These are phyloP conservation scores for Cordyceps javanica DNA, from an alignment of 2,329 filamentous ascomycete species.

Conservation along the genomic window DNA sequence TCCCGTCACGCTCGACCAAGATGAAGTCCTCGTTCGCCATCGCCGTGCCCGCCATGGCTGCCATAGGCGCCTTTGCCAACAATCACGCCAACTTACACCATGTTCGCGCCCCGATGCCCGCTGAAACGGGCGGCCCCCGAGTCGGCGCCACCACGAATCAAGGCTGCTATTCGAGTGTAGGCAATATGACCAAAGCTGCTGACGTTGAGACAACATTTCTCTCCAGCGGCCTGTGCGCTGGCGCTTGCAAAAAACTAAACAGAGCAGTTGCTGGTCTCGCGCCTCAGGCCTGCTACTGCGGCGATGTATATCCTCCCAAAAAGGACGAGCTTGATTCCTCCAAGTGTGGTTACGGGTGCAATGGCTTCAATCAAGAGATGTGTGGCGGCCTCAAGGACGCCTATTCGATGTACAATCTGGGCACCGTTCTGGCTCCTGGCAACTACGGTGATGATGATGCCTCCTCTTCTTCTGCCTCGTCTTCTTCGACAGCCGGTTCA, in stretches of 20 bases:
- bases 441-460: slow-evolving; percentile 23
- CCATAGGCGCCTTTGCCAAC: slow-evolving; percentile 19
- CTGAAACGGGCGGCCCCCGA: slow-evolving; percentile 31
- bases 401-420: slow-evolving; percentile 47
- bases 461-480: slow-evolving; percentile 17
- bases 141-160: slow-evolving; percentile 36
- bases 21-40: slow-evolving; percentile 9
- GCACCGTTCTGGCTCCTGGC: slow-evolving; percentile 35
- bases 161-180: slow-evolving; percentile 44
- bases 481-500: slow-evolving; percentile 21
- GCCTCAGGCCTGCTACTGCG: slow-evolving; percentile 66
- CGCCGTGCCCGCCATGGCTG: slow-evolving; percentile 24
- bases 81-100: slow-evolving; percentile 8
- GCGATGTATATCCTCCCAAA: slow-evolving; percentile 57
- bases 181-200: slow-evolving; percentile 31
- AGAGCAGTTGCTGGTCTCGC: slow-evolving; percentile 57
- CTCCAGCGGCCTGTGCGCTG: slow-evolving; percentile 36
- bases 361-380: slow-evolving; percentile 52
- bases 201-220: slow-evolving; percentile 18
- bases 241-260: slow-evolving; percentile 35
- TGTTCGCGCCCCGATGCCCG: slow-evolving; percentile 9
- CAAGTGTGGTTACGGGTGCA: slow-evolving; percentile 61
- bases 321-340: slow-evolving; percentile 46
- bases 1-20: background rate
- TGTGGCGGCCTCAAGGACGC: slow-evolving; percentile 43